Evolutionary conservation across 2,329 filamentous ascomycete species (phyloP), one percentile per base, ranked within the genome.

Genomic region (Ilyonectria destructans): DNA sequence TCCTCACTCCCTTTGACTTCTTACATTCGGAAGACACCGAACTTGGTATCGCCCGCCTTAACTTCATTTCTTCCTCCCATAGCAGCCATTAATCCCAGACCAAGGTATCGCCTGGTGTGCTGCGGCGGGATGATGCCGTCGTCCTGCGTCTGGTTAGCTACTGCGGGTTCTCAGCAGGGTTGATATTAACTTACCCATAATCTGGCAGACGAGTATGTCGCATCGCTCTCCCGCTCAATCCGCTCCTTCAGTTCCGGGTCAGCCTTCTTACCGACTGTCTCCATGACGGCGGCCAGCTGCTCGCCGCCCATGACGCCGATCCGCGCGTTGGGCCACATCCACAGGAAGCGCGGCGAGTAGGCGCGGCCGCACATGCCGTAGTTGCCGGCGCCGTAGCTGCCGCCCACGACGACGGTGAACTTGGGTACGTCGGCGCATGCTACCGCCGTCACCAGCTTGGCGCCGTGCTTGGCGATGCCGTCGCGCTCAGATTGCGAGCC

Each of bases 321-420:
- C 78, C 93, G 93, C n/a, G 96, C 95, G 75, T 97, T 97, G 46
- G 96, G 96, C 96, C 96, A 99, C 87, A 96, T 97, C 91, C 94
- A 98, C 68, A 98, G 82, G 81, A 98, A 94, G 13, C 95, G 87
- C 0, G 96, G 96, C n/a, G 89, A 90, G 82, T 98, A 99, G 2
- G 96, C 96, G 58, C 96, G 89, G 23, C 96, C 96, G 79, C 94
- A 98, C 96, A 99, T 99, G 76, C 96, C 96, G 79, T 99, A 99
- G 82, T 98, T 99, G 4, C 96, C 96, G 8, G 96, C 96, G 66
- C 96, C 96, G 72, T 96, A 96, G 80, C 92, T 95, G 33, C 93
- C 93, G 26, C 96, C 96, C n/a, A 98, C 92, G 1, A 99, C 93
- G 17, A 99, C 94, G 1, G 96, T 99, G 78, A 98, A 96, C 82